Percentiles rank a stretch among this genome's conserved stretches.
Evolutionary conservation across 441 rosid species (phyloP).

Genomic region (Capsella rubella): DNA sequence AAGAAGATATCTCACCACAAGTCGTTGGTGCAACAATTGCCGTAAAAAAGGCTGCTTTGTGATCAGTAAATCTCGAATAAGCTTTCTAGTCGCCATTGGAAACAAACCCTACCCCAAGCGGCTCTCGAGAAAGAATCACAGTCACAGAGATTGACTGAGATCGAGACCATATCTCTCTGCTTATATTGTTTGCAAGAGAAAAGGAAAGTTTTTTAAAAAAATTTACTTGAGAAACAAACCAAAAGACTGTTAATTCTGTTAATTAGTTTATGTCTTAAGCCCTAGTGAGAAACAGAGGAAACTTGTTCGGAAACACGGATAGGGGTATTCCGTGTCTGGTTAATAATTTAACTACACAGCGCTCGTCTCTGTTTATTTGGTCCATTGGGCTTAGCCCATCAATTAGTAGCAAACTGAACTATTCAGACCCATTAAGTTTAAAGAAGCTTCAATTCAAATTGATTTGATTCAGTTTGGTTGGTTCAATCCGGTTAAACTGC

Average conservation of each 20-base stretch:
- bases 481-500: no score
- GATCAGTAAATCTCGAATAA: constrained; percentile 68
- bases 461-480: no score
- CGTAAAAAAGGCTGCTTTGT: constrained; percentile 53
- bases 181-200: constrained; percentile 1
- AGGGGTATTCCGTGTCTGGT: neutral
- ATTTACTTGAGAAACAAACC: constrained; percentile 26
- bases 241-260: constrained; percentile 9
- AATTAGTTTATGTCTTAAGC: neutral
- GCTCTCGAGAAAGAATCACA: constrained; percentile 11
- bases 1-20: constrained; percentile 22
- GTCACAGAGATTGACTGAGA: neutral
- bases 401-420: neutral
- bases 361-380: constrained; percentile 5
- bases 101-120: constrained; percentile 15
- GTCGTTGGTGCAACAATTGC: constrained; percentile 55
- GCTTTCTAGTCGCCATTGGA: constrained; percentile 77
- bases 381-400: constrained; percentile 1
- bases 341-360: neutral
- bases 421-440: no score
- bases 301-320: constrained; percentile 15
- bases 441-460: no score
- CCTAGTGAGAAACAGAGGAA: neutral
- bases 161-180: neutral
- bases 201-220: neutral